phyloP scores from a whole-genome alignment of 2,329 filamentous ascomycete genomes.

The Trichoderma atrobrunneum region DNA sequence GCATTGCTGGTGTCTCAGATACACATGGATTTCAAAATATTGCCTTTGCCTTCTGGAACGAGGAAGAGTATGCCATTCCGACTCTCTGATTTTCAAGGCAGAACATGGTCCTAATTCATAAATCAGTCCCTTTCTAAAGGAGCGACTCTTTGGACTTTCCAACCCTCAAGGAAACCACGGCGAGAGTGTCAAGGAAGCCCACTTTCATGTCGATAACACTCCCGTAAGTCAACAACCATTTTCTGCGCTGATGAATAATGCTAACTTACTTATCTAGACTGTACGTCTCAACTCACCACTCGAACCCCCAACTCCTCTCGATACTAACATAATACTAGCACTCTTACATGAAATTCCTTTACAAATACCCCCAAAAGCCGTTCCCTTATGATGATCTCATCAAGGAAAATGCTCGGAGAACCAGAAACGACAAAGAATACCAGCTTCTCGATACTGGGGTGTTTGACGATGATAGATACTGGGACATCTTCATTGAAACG shows the following conservation, averaged over 20 bases:
- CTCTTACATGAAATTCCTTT: constrained; percentile 98
- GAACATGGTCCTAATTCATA: constrained; percentile 38
- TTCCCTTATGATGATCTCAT: constrained; percentile 91
- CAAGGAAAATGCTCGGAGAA: constrained; percentile 75
- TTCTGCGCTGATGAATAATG: not conserved
- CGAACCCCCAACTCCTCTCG: not conserved
- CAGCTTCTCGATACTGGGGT: constrained; percentile 85
- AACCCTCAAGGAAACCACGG: constrained; percentile 98
- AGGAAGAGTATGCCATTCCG: constrained; percentile 68
- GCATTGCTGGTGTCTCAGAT: constrained; percentile 90
- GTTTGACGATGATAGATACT: constrained; percentile 88
- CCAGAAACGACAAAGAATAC: constrained; percentile 79
- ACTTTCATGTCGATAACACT: constrained; percentile 95
- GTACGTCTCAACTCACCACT: constrained; percentile 34
- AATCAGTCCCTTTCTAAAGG: constrained; percentile 81
- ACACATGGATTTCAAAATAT: constrained; percentile 90
- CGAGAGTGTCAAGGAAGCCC: constrained; percentile 93
- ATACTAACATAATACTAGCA: constrained; percentile 54
- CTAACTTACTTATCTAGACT: constrained; percentile 37
- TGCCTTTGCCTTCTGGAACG: constrained; percentile 96
- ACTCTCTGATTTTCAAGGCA: not conserved
- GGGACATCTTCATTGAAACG: constrained; percentile 96
- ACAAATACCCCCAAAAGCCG: constrained; percentile 90
- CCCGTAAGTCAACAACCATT: constrained; percentile 48
- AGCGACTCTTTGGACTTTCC: constrained; percentile 89